Evolutionary conservation across 2,329 filamentous ascomycete genomes (phyloP).

Genomic region (Sarocladium brachiariae): DNA sequence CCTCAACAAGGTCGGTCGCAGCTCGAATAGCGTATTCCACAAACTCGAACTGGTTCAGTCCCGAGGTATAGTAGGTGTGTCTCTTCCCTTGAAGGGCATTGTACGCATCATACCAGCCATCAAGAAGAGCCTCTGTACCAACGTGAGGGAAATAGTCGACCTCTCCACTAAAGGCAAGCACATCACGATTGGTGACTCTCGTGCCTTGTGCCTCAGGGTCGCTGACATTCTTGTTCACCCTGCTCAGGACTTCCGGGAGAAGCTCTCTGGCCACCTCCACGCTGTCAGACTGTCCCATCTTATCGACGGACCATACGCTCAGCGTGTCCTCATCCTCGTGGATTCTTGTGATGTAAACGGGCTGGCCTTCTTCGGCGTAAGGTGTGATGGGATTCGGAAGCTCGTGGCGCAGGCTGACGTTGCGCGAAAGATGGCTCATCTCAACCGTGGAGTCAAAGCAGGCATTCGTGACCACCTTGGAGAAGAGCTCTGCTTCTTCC

Average conservation of each 20-base stretch:
- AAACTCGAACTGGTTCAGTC: background rate
- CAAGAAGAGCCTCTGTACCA: background rate
- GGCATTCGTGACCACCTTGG: background rate
- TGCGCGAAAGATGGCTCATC: background rate
- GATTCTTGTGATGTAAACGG: background rate
- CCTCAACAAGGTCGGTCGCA: background rate
- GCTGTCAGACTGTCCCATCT: background rate
- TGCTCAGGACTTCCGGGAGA: background rate
- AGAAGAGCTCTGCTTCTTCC: background rate
- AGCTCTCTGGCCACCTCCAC: background rate
- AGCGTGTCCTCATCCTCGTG: background rate
- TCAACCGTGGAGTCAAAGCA: background rate
- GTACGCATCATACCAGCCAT: background rate
- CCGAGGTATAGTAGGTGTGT: background rate
- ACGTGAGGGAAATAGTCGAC: conserved; percentile 1
- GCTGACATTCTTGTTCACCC: background rate
- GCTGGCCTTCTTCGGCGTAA: background rate
- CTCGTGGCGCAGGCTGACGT: background rate
- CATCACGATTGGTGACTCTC: background rate
- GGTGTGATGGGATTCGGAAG: background rate
- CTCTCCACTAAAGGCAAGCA: background rate
- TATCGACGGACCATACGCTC: background rate
- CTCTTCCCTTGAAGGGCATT: background rate
- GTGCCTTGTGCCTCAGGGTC: background rate
- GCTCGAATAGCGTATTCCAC: background rate